These are phyloP conservation scores for Coffea eugenioides DNA, from an alignment of 257 asterid species.

Conservation along the genomic window DNA sequence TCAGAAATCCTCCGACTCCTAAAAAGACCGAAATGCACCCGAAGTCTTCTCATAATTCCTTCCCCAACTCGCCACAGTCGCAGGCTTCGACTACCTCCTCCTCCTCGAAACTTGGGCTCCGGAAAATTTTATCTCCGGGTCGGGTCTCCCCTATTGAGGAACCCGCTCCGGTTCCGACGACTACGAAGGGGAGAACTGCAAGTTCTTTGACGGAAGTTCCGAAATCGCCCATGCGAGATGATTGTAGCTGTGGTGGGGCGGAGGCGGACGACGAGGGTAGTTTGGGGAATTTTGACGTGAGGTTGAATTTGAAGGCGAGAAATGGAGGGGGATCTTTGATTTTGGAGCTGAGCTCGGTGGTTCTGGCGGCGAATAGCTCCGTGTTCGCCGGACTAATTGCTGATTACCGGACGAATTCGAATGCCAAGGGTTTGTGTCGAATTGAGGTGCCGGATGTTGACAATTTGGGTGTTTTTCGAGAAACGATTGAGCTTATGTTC, in stretches of 20 bases:
- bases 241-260: conserved; percentile 8
- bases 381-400: conserved; percentile 69
- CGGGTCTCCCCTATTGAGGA: conserved; percentile 87
- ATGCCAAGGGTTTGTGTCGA: conserved; percentile 60
- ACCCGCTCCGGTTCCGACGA: conserved; percentile 16
- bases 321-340: conserved; percentile 66
- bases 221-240: conserved; percentile 36
- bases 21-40: conserved; percentile 46
- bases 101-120: conserved; percentile 36
- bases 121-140: conserved; percentile 95
- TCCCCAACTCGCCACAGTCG: conserved; percentile 59
- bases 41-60: conserved; percentile 29
- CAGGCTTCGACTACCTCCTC: conserved; percentile 37
- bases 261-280: conserved; percentile 19
- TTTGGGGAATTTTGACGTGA: conserved; percentile 59
- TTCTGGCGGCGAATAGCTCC: conserved; percentile 60
- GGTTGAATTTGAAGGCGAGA: conserved; percentile 79
- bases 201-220: conserved; percentile 23
- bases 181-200: background rate
- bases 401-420: conserved; percentile 43
- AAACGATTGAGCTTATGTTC: conserved; percentile 85
- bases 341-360: conserved; percentile 74
- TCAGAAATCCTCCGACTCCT: conserved; percentile 17
- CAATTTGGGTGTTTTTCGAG: conserved; percentile 65
- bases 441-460: conserved; percentile 93